Base-by-base conservation (phyloP, 106 monocot species). In the Platanthera guangdongensis region DNA sequence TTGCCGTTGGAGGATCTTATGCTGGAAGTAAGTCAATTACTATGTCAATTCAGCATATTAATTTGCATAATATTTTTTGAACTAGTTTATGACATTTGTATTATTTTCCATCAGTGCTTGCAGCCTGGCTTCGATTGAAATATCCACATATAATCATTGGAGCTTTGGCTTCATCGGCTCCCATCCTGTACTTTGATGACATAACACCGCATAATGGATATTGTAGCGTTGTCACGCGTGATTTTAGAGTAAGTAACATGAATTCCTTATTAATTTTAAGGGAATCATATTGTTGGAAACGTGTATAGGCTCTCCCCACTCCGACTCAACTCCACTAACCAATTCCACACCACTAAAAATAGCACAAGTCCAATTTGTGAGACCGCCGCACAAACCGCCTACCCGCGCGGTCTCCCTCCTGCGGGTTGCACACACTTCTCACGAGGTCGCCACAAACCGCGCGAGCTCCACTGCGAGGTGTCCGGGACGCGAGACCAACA, bases 101-200 rank as follows among this genome's bases (percentile, higher is more conserved):
- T 74, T 32, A 28, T 63, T 72, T 60, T 72, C 13, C 0, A 19
- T 13, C 63, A 83, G 79, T 83, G 79, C 75, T 83, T 16, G 79
- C 79, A 19, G 51, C 83, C 11, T 83, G 83, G 83, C 79, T 83
- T 60, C 51, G 76, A 19, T 62, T 83, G 76, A 83, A 83, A 32
- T 83, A 79, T 76, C 83, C 79, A 9, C 79, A 83, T 50, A 79
- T 83, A 22, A 79, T 50, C 19, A 83, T 83, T 45, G 83, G 79
- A 76, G 79, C 83, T 14, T 15, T 79, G n/a, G 83, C 83, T 47
- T 83, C 83, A 7, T 83, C 83, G 0, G 83, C 79, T 6, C 79
- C 75, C 7, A 83, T 83, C 30, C 83, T 83, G 28, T 75, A 79
- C 53, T 83, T 83, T 16, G 83, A 79, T 10, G 51, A 76, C 62